Conservation (phyloP, 2,329 filamentous ascomycete genomes). For the Incumbomyces lentus region DNA sequence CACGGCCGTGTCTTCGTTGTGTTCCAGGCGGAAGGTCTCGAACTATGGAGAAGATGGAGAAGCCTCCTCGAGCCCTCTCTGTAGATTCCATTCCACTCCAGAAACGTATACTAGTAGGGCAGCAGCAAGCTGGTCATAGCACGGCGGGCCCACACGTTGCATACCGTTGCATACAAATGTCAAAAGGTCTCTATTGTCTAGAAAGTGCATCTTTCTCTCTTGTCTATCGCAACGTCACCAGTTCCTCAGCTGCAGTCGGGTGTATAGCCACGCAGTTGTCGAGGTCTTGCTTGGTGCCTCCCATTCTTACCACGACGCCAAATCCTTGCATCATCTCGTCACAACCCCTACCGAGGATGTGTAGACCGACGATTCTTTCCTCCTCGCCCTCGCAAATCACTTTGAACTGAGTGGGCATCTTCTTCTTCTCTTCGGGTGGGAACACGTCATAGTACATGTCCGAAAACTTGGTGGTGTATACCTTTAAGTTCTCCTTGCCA, state of each 20-base stretch:
- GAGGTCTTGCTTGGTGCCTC: conserved; percentile 60
- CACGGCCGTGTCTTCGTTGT: too few species aligned
- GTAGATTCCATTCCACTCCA: too few species aligned
- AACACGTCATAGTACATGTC: conserved; percentile 40
- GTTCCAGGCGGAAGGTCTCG: too few species aligned
- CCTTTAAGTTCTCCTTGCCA: conserved; percentile 41
- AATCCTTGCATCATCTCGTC: conserved; percentile 66
- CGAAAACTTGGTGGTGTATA: conserved; percentile 40
- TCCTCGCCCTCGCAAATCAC: conserved; percentile 38
- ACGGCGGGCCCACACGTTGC: too few species aligned
- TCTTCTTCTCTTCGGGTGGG: conserved; percentile 38
- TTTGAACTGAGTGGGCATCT: conserved; percentile 43
- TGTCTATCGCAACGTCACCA: conserved; percentile 30
- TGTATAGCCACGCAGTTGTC: conserved; percentile 51
- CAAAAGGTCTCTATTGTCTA: too few species aligned
- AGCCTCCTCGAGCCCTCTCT: too few species aligned
- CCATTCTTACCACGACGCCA: conserved; percentile 67
- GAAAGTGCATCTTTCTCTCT: background rate
- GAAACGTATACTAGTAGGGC: too few species aligned
- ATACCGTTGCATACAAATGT: too few species aligned
- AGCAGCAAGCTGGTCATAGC: too few species aligned
- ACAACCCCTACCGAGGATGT: conserved; percentile 38
- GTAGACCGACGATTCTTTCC: conserved; percentile 42
- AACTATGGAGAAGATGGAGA: too few species aligned
- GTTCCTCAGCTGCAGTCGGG: conserved; percentile 64